Evolutionary conservation across 148 eudicot species (phyloP).

Genomic region (Dianthus caryophyllus): DNA sequence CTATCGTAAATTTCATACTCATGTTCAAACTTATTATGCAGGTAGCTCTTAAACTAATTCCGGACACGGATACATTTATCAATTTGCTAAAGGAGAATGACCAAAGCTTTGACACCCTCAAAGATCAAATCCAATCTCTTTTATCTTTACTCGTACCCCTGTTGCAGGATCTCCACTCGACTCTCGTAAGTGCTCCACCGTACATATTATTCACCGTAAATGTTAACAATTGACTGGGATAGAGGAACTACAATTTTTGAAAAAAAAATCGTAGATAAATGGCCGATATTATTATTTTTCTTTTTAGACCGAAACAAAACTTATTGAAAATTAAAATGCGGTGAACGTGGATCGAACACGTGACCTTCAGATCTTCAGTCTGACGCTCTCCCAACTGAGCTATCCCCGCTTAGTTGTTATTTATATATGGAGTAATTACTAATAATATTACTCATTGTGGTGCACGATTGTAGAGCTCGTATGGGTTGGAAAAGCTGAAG

Average conservation of each 20-base stretch:
- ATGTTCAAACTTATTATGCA: slow-evolving; percentile 21
- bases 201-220: no score
- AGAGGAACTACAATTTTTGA: no score
- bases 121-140: slow-evolving; percentile 43
- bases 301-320: no score
- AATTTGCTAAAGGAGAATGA: slow-evolving; percentile 43
- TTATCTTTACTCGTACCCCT: slow-evolving; percentile 48
- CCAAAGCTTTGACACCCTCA: slow-evolving; percentile 38
- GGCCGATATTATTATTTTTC: no score
- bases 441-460: background rate
- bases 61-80: slow-evolving; percentile 48
- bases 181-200: slow-evolving; percentile 44
- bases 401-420: slow-evolving; percentile 41
- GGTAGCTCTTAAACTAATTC: slow-evolving; percentile 76
- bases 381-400: slow-evolving; percentile 58
- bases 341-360: slow-evolving; percentile 99
- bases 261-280: no score
- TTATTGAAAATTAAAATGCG: slow-evolving; percentile 42
- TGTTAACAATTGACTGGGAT: no score
- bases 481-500: slow-evolving; percentile 56
- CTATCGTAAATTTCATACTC: no score
- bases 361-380: slow-evolving; percentile 63
- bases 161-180: slow-evolving; percentile 45
- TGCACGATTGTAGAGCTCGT: slow-evolving; percentile 37
- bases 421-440: no score